These are phyloP conservation scores for Talaromyces sp. DNA, from an alignment of 2,329 filamentous ascomycete genomes.

Conservation along the genomic window DNA sequence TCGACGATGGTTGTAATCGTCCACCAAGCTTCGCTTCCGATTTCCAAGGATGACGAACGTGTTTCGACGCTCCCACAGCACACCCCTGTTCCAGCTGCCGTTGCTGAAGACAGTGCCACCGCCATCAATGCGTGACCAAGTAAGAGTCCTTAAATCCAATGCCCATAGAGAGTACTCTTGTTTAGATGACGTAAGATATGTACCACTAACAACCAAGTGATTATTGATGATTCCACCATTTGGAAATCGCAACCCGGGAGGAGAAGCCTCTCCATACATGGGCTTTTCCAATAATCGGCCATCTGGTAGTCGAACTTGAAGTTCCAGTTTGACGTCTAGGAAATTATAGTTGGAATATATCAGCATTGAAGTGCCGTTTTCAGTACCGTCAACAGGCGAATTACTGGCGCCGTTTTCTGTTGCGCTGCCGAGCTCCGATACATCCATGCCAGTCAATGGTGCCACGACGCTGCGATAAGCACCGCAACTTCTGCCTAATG, in stretches of 20 bases:
- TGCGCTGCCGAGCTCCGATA: slow-evolving; percentile 46
- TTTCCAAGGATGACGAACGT: slow-evolving; percentile 95
- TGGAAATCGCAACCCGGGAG: slow-evolving; percentile 88
- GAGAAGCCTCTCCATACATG: slow-evolving; percentile 79
- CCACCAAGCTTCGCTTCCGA: slow-evolving; percentile 86
- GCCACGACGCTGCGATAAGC: slow-evolving; percentile 95
- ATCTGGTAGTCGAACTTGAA: slow-evolving; percentile 83
- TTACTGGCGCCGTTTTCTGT: slow-evolving; percentile 40
- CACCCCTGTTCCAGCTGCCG: slow-evolving; percentile 94
- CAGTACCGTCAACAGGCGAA: slow-evolving; percentile 31
- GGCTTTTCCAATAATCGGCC: slow-evolving; percentile 80
- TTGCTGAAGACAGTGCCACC: slow-evolving; percentile 92
- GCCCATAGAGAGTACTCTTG: slow-evolving; percentile 98
- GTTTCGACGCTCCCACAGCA: slow-evolving; percentile 90
- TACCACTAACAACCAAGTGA: slow-evolving; percentile 95
- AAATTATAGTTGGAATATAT: slow-evolving; percentile 99
- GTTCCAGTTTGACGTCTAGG: slow-evolving; percentile 89
- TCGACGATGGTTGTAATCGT: slow-evolving; percentile 96
- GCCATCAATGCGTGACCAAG: slow-evolving; percentile 94
- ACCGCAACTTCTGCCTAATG: slow-evolving; percentile 86
- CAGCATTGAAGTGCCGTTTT: slow-evolving; percentile 68
- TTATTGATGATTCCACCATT: slow-evolving; percentile 95
- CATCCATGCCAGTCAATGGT: slow-evolving; percentile 59
- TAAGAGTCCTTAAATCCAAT: slow-evolving; percentile 79
- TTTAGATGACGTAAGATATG: slow-evolving; percentile 94